Evolutionary conservation across 2,329 filamentous ascomycete genomes (phyloP).

Genomic region (Diplodia seriata): DNA sequence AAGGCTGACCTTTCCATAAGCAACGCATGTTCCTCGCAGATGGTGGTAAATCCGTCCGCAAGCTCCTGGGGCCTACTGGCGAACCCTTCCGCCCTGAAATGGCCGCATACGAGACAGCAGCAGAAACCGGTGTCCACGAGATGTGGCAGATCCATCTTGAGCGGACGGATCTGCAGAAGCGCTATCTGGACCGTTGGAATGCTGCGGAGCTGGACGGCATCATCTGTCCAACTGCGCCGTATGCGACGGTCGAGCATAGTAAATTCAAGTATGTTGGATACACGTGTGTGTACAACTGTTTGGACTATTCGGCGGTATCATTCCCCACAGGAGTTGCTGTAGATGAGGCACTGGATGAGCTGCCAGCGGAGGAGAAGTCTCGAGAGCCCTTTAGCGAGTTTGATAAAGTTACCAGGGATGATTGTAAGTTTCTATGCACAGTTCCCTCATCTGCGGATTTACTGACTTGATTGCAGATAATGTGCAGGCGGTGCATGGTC

Average conservation of each 20-base stretch:
- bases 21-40: conserved; percentile 57
- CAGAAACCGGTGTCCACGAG: conserved; percentile 53
- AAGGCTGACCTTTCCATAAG: neutral
- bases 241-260: conserved; percentile 34
- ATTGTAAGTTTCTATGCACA: conserved; percentile 47
- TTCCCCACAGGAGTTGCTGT: conserved; percentile 51
- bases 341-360: conserved; percentile 21
- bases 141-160: conserved; percentile 59
- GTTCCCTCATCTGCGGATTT: neutral
- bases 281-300: conserved; percentile 56
- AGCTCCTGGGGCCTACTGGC: conserved; percentile 49
- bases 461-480: conserved; percentile 41
- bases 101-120: conserved; percentile 52
- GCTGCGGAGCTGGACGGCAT: conserved; percentile 54
- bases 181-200: conserved; percentile 56
- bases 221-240: conserved; percentile 49
- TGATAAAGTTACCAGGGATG: conserved; percentile 42
- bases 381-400: conserved; percentile 16
- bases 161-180: conserved; percentile 52
- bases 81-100: conserved; percentile 60
- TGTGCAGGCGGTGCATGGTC: conserved; percentile 49
- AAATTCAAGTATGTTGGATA: conserved; percentile 48
- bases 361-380: conserved; percentile 50
- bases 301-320: conserved; percentile 56
- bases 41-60: conserved; percentile 56